phyloP scores from a whole-genome alignment of 352 stramenopile species.

The Phytophthora crassamura region DNA sequence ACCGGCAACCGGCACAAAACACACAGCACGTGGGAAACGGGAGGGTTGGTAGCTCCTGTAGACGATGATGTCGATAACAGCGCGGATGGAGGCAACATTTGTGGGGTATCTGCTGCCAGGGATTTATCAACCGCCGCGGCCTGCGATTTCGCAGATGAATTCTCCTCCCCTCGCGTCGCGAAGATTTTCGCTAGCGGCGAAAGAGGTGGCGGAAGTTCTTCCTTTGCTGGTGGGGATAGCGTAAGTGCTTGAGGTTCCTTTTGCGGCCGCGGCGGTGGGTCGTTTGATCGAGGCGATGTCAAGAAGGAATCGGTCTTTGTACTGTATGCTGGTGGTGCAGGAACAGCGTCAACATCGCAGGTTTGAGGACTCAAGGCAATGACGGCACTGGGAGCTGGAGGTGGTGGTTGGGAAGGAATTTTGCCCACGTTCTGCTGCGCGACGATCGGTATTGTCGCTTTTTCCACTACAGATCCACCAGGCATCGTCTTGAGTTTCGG shows the following conservation, averaged over 20 bases:
- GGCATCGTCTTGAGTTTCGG: not conserved
- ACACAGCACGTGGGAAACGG: constrained; percentile 47
- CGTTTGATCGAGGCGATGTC: not conserved
- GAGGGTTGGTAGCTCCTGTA: not conserved
- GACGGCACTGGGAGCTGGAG: not conserved
- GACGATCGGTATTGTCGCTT: no score
- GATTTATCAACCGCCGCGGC: constrained; percentile 2
- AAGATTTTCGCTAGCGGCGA: constrained; percentile 41
- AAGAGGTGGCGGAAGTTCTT: constrained; percentile 5
- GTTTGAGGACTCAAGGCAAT: not conserved
- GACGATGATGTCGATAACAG: not conserved
- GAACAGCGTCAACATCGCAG: constrained; percentile 1
- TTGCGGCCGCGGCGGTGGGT: not conserved
- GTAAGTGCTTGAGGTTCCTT: not conserved
- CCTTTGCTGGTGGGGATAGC: constrained; percentile 4
- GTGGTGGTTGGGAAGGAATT: not conserved
- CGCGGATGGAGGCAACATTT: not conserved
- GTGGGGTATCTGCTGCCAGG: not conserved
- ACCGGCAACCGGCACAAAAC: constrained; percentile 59
- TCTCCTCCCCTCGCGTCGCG: not conserved
- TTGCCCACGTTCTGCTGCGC: not conserved
- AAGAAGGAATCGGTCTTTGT: not conserved
- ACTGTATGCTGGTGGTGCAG: not conserved
- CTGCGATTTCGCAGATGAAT: not conserved
- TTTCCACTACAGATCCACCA: not conserved